Base-by-base conservation (phyloP, 192 early-diverging fungal species). In the Backusella liffmaniae region DNA sequence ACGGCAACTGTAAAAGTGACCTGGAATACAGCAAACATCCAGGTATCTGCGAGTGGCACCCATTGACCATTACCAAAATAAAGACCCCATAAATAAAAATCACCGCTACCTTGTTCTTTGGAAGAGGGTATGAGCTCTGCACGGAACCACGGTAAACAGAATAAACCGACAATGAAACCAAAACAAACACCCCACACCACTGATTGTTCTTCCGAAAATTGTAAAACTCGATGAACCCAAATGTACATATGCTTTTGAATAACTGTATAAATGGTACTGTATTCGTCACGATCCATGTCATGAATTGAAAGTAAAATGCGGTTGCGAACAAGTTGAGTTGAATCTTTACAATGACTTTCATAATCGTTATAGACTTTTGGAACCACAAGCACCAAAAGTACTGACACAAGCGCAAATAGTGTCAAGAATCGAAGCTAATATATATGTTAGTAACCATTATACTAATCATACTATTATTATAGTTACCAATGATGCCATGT, bases 91-190 rank as follows among this genome's bases (percentile, higher is more conserved):
- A 85, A 66, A 41, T 89, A 91, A 32, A 90, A 85, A 1, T 77
- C 74, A 0, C 89, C 90, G 10, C 78, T 34, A 74, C 88, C 42
- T 70, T 76, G 23, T 16, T 30, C 39, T 70, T 66, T 37, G 2
- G 51, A 59, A 21, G 69, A 67, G 4, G 93, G 91, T 12, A 95
- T 90, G 67, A 95, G 84, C 3, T 86, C 83, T 3, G 91, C 94
- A 9, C 84, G 66, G 67, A 94, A 94, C 88, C 91, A 88, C 0
- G 92, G 92, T 5, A 89, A 83, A 8, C 84, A 76, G 3, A 89
- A 78, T 2, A 89, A 70, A 16, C 83, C 71, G 67, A 88, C 75
- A 4, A 83, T 66, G 59, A 85, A 85, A 36, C 78, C 70, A 36
- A 66, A 79, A 44, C 74, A 66, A 5, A 68, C 46, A 75, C 51